Conservation (phyloP, 2,329 filamentous ascomycete species). For the Alternaria atra region DNA sequence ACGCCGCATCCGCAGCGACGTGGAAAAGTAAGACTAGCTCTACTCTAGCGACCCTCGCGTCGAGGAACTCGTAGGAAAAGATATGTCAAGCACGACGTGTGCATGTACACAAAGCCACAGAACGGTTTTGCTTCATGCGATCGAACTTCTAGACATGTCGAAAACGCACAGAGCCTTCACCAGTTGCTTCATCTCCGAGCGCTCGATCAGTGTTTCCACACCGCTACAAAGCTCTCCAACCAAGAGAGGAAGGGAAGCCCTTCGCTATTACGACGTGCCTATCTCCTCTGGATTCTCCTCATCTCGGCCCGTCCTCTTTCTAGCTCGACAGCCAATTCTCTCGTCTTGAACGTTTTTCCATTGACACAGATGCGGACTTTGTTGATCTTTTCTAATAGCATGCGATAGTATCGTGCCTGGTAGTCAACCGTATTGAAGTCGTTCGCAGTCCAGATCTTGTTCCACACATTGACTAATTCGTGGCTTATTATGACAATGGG, state of each 20-base stretch:
- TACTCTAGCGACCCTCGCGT: not conserved
- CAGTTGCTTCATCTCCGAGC: constrained; percentile 3
- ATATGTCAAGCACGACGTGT: not conserved
- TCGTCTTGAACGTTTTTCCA: constrained; percentile 35
- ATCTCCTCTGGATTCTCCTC: constrained; percentile 38
- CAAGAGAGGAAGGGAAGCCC: constrained; percentile 1
- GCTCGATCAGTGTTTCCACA: not conserved
- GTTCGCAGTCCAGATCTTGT: constrained; percentile 44
- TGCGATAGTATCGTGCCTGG: constrained; percentile 32
- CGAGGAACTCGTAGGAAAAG: not conserved
- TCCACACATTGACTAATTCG: constrained; percentile 45
- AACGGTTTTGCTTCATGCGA: constrained; percentile 3
- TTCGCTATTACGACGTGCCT: constrained; percentile 13
- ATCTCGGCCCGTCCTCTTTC: constrained; percentile 44
- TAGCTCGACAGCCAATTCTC: constrained; percentile 43
- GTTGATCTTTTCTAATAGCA: constrained; percentile 41
- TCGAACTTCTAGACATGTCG: constrained; percentile 4
- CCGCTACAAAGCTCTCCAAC: constrained; percentile 1
- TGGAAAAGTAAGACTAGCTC: not conserved
- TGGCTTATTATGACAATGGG: not conserved
- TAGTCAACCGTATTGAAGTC: constrained; percentile 26
- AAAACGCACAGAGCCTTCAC: constrained; percentile 5
- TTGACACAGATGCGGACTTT: constrained; percentile 44
- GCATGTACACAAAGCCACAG: constrained; percentile 3
- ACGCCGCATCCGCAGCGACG: not conserved